These are phyloP conservation scores for Penicillium sp. DNA, from an alignment of 2,329 filamentous ascomycete species.

Conservation along the genomic window DNA sequence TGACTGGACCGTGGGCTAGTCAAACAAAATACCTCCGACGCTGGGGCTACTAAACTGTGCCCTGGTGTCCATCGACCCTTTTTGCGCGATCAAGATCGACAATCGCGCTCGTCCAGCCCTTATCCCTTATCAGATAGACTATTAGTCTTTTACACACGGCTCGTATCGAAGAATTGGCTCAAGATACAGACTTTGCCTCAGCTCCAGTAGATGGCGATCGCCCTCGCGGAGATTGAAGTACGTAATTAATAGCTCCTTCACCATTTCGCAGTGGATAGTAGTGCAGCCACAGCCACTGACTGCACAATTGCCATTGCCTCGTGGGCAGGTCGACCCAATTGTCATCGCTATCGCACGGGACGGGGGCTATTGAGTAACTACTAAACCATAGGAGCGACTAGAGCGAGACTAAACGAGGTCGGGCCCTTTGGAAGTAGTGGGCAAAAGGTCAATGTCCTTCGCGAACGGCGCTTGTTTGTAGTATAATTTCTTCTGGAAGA, in stretches of 20 bases:
- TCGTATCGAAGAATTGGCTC: constrained; percentile 22
- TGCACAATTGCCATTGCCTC: neutral
- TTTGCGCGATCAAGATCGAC: constrained; percentile 19
- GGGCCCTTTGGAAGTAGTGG: neutral
- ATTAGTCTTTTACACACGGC: constrained; percentile 5
- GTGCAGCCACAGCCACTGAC: too few species aligned
- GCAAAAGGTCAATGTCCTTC: neutral
- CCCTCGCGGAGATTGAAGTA: neutral
- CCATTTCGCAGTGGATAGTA: too few species aligned
- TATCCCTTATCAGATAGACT: constrained; percentile 17
- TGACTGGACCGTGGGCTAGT: neutral
- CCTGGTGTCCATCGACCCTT: constrained; percentile 1
- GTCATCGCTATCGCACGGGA: neutral
- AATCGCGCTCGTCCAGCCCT: constrained; percentile 13
- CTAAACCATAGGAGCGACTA: neutral
- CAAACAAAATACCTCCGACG: neutral
- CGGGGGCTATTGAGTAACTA: too few species aligned
- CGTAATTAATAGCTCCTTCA: neutral
- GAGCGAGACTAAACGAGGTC: neutral
- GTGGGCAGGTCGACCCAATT: neutral
- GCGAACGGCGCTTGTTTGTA: neutral
- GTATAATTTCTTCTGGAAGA: constrained; percentile 4
- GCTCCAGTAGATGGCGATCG: neutral
- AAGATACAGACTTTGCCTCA: too few species aligned
- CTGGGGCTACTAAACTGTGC: neutral